Percentiles rank a stretch among this genome's conserved stretches.
Conservation (phyloP, 176 grass and related monocot species). For the Oryza meyeriana region DNA sequence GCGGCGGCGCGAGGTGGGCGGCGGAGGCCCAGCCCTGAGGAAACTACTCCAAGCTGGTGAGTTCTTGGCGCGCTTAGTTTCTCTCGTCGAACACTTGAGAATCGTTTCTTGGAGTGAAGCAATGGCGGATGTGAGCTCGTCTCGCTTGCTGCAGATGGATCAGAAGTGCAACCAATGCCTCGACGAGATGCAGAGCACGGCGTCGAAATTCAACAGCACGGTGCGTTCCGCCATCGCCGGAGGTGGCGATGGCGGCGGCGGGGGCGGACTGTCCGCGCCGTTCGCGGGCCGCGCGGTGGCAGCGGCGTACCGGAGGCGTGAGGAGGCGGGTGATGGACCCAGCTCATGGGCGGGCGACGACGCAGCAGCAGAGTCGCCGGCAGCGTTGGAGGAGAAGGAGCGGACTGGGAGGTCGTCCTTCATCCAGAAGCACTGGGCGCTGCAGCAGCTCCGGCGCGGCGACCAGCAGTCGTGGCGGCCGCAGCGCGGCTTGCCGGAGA, state of each 20-base stretch:
- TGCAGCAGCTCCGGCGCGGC: conserved; percentile 60
- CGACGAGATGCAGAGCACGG: conserved; percentile 57
- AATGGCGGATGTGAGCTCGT: neutral
- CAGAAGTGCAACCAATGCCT: conserved; percentile 71
- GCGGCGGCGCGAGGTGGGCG: conserved; percentile 4
- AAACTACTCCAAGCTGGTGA: conserved; percentile 71
- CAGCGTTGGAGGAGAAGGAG: conserved; percentile 42
- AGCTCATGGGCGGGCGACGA: conserved; percentile 35
- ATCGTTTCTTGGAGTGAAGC: neutral
- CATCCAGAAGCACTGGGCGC: conserved; percentile 93
- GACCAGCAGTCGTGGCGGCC: conserved; percentile 80
- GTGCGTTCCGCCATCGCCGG: neutral
- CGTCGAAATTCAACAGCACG: conserved; percentile 47
- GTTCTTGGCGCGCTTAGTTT: neutral
- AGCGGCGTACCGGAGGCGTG: conserved; percentile 41
- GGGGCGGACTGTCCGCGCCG: conserved; percentile 3
- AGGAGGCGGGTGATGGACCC: conserved; percentile 48
- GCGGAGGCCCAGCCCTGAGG: conserved; percentile 35
- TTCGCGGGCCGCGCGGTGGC: conserved; percentile 49
- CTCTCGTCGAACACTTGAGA: neutral
- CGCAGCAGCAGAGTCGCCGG: neutral
- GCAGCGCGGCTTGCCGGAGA: conserved; percentile 86
- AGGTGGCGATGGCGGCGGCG: neutral
- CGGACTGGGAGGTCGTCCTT: conserved; percentile 72
- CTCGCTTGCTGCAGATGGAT: conserved; percentile 51